Percentiles rank a stretch among this genome's conserved stretches.
Evolutionary conservation across 2,329 filamentous ascomycete species (phyloP).

Genomic region (Aspergillus costaricaensis): DNA sequence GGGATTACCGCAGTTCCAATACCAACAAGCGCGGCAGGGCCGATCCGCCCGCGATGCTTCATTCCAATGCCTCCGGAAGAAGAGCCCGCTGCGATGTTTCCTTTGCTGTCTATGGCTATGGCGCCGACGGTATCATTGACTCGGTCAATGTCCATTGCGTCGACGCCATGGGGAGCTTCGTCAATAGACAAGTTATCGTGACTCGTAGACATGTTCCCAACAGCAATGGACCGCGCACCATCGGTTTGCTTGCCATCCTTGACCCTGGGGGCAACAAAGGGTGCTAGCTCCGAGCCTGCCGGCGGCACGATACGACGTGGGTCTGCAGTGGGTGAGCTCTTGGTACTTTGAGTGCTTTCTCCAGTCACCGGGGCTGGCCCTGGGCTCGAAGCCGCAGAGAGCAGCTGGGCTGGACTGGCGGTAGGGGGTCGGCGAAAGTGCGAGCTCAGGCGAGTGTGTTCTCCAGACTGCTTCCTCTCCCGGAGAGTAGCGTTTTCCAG

Average conservation of each 20-base stretch:
- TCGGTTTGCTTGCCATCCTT: conserved; percentile 12
- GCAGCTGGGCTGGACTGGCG: conserved; percentile 27
- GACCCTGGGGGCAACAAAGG: background rate
- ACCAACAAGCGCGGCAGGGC: conserved; percentile 88
- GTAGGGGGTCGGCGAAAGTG: conserved; percentile 25
- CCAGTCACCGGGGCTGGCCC: background rate
- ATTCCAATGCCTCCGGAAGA: conserved; percentile 98
- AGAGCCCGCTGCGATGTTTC: conserved; percentile 88
- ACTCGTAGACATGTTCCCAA: background rate
- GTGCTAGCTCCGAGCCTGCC: background rate
- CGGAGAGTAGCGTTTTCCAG: conserved; percentile 63
- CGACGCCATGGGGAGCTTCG: background rate
- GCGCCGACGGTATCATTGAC: conserved; percentile 95
- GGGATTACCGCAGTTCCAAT: conserved; percentile 91
- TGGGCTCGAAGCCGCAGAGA: background rate
- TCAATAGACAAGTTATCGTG: background rate
- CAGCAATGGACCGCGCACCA: background rate
- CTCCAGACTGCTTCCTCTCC: conserved; percentile 34
- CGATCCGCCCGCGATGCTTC: conserved; percentile 91
- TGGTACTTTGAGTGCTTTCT: background rate
- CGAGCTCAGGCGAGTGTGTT: conserved; percentile 24
- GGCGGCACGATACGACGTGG: conserved; percentile 2
- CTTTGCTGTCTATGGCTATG: conserved; percentile 83
- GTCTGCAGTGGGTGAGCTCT: background rate
- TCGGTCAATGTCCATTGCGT: conserved; percentile 52